Conservation (phyloP, 23 red algal species). For the Gracilaria caudata region DNA sequence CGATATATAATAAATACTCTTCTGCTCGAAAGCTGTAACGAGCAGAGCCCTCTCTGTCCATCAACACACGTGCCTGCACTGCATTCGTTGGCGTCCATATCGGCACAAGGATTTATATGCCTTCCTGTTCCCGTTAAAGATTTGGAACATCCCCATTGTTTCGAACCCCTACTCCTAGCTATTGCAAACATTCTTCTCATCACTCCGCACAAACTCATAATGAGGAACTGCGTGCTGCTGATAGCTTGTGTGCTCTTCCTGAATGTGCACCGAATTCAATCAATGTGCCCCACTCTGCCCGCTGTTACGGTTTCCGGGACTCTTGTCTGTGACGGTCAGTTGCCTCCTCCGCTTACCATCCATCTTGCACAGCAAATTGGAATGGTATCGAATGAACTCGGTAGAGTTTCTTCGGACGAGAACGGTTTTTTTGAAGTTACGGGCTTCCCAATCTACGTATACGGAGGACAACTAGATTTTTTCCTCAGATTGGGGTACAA, state of each 20-base stretch:
- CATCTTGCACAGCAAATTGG: not conserved
- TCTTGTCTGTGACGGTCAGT: not conserved
- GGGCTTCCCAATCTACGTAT: not conserved
- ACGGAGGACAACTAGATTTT: not conserved
- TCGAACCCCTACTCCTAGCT: no score
- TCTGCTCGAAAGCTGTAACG: no score
- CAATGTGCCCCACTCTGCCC: not conserved
- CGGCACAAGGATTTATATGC: no score
- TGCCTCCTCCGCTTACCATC: not conserved
- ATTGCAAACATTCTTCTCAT: no score
- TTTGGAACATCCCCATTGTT: no score
- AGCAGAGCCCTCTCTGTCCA: no score
- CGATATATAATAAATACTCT: no score
- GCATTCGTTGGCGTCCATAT: no score
- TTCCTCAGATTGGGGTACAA: not conserved
- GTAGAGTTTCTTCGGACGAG: not conserved
- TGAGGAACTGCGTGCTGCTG: not conserved
- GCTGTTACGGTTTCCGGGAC: constrained; percentile 6
- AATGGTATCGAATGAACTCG: not conserved
- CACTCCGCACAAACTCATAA: not conserved
- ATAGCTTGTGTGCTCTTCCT: not conserved
- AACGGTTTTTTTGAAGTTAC: not conserved
- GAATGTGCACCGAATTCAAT: not conserved
- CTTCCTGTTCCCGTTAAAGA: no score
- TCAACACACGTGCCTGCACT: no score